Percentiles rank a stretch among this genome's conserved stretches.
Conservation (phyloP, 805 yeast species). For the Candida nemodendra region DNA sequence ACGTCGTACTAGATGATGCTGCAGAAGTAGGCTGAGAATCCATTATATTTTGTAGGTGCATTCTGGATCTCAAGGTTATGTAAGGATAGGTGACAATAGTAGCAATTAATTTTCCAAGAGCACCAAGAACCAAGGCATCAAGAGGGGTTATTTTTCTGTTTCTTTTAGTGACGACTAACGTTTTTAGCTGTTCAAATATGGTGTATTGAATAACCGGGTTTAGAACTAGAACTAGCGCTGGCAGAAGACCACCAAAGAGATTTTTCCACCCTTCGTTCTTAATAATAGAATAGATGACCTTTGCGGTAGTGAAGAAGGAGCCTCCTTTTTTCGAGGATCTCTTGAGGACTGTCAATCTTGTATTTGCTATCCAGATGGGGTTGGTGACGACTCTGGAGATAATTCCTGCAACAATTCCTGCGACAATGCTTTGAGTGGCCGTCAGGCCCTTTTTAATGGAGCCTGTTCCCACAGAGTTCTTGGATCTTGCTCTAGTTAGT, state of each 20-base stretch:
- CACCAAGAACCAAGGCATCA: slow-evolving; percentile 86
- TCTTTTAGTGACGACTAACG: slow-evolving; percentile 50
- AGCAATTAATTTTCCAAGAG: slow-evolving; percentile 86
- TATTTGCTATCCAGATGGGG: slow-evolving; percentile 94
- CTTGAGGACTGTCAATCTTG: slow-evolving; percentile 71
- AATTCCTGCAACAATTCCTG: slow-evolving; percentile 87
- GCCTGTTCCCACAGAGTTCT: slow-evolving; percentile 3
- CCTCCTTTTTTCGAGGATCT: slow-evolving; percentile 17
- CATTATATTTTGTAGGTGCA: slow-evolving; percentile 60
- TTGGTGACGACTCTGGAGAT: slow-evolving; percentile 79
- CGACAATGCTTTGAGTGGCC: slow-evolving; percentile 65
- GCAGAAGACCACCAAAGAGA: slow-evolving; percentile 81
- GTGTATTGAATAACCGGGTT: slow-evolving; percentile 94
- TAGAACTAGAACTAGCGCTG: slow-evolving; percentile 80
- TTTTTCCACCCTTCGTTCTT: slow-evolving; percentile 69
- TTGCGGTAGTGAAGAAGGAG: slow-evolving; percentile 46
- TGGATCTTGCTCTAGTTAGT: slow-evolving; percentile 22
- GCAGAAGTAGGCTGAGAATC: slow-evolving; percentile 13
- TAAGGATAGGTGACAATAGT: slow-evolving; percentile 89
- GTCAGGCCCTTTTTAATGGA: slow-evolving; percentile 39
- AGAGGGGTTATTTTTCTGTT: slow-evolving; percentile 61
- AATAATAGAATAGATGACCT: slow-evolving; percentile 59
- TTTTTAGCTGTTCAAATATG: slow-evolving; percentile 82
- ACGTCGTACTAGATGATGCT: slow-evolving; percentile 12
- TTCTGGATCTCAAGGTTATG: slow-evolving; percentile 83